These are phyloP conservation scores for Eurotiales sp. DNA, from an alignment of 2,329 filamentous ascomycete genomes.

Conservation along the genomic window DNA sequence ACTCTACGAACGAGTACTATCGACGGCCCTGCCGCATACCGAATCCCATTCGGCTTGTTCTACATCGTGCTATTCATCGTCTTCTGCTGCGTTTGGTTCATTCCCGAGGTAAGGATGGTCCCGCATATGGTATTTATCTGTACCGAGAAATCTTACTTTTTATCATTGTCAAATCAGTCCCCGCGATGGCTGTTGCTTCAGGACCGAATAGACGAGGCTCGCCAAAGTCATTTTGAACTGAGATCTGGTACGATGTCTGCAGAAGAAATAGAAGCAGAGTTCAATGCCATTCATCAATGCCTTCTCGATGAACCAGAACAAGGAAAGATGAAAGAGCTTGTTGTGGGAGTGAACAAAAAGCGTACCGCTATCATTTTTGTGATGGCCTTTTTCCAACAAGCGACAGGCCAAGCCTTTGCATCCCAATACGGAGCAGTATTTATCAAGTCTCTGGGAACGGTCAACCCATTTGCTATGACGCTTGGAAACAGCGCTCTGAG, in stretches of 20 bases:
- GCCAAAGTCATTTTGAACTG: not conserved
- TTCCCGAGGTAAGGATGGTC: constrained; percentile 2
- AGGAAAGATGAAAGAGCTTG: not conserved
- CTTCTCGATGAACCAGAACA: not conserved
- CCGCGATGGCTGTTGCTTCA: constrained; percentile 1
- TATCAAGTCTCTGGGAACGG: not conserved
- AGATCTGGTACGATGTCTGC: not conserved
- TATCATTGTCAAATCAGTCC: not conserved
- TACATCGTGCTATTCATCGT: not conserved
- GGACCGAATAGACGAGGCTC: not conserved
- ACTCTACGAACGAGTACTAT: not conserved
- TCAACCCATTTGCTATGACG: not conserved
- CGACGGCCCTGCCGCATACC: not conserved
- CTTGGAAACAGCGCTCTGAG: not conserved
- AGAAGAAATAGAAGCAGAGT: not conserved
- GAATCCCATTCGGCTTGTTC: constrained; percentile 1
- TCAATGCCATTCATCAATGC: not conserved
- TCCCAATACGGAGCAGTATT: constrained; percentile 1
- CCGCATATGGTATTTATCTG: no score
- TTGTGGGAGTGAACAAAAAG: not conserved
- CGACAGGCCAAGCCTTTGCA: not conserved
- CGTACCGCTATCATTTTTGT: not conserved
- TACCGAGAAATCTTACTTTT: not conserved
- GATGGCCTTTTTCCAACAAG: not conserved
- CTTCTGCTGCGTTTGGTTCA: not conserved